Evolutionary conservation across 2,329 filamentous ascomycete species (phyloP), one percentile per base, ranked within the genome.

Genomic region (Pseudodiploospora longispora): DNA sequence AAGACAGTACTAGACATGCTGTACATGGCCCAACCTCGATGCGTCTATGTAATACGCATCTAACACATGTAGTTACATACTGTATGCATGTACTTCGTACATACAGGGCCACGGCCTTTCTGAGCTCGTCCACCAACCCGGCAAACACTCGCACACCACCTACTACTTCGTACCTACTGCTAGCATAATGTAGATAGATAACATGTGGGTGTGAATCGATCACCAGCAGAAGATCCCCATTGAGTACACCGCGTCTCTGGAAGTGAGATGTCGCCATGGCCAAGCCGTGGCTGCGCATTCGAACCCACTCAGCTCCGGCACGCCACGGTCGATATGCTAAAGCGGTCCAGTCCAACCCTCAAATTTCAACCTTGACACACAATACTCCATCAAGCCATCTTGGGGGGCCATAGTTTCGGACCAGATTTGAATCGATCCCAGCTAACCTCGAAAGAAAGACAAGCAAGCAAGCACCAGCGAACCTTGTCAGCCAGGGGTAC

Each of bases 291-390:
- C 41, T 47, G 41, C 37, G 40, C 38, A 35, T 40, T 40, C 38
- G 39, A 35, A 44, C 44, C 45, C 44, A 19, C 37, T 36, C 39
- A 45, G 46, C 36, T 45, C 46, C 42, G 43, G 39, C 42, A 37
- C 42, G 46, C 42, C 39, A 39, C 38, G n/a, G 38, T 27, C 43
- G 36, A 35, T 41, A 35, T 38, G 42, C 36, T 41, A 43, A 47
- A 19, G 40, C 32, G 27, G 34, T 30, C 36, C 31, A 36, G 10
- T 36, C 34, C 38, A 45, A 40, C 30, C 36, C 34, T 27, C 30
- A 36, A 39, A 19, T 19, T 19, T 19, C 19, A 19, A 19, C 19
- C 10, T 38, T 42, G 44, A 28, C 42, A 38, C 27, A 31, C 35
- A 19, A 19, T 19, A 19, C 19, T 19, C 19, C 19, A 19, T 19